Evolutionary conservation across 108 stramenopile genomes (phyloP).

Genomic region (Thalassiosira profunda): DNA sequence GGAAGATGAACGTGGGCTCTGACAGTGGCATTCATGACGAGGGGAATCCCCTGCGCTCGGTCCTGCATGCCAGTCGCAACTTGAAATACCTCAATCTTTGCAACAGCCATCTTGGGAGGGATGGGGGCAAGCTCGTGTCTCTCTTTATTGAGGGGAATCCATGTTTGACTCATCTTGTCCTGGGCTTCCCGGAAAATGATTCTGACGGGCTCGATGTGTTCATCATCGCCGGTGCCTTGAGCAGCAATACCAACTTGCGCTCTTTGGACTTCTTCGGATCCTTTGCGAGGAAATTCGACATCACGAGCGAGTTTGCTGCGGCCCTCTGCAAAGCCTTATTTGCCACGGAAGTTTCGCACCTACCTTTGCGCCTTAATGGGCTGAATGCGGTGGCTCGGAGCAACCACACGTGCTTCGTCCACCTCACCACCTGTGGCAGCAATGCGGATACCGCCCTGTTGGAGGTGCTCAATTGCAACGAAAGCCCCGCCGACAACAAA

Average conservation of each 20-base stretch:
- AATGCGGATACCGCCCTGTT: not conserved
- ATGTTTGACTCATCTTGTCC: not conserved
- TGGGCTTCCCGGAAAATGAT: too few species aligned
- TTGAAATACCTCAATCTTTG: not conserved
- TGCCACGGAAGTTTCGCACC: not conserved
- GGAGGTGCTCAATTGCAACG: not conserved
- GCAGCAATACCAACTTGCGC: not conserved
- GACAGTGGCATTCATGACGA: too few species aligned
- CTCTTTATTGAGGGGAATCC: not conserved
- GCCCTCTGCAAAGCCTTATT: not conserved
- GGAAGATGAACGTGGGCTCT: too few species aligned
- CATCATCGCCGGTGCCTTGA: not conserved
- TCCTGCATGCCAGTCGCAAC: not conserved
- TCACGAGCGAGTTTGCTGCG: not conserved
- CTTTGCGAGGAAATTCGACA: too few species aligned
- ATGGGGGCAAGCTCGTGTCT: not conserved
- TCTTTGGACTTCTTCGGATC: too few species aligned
- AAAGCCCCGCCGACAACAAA: not conserved
- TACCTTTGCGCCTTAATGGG: not conserved
- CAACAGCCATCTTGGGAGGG: not conserved
- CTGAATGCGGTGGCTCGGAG: not conserved
- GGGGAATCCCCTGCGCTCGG: not conserved
- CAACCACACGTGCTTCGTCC: not conserved
- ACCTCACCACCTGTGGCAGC: not conserved
- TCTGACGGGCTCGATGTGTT: not conserved